Evolutionary conservation across 345 rosid genomes (phyloP).

Genomic region (Viola odorata): DNA sequence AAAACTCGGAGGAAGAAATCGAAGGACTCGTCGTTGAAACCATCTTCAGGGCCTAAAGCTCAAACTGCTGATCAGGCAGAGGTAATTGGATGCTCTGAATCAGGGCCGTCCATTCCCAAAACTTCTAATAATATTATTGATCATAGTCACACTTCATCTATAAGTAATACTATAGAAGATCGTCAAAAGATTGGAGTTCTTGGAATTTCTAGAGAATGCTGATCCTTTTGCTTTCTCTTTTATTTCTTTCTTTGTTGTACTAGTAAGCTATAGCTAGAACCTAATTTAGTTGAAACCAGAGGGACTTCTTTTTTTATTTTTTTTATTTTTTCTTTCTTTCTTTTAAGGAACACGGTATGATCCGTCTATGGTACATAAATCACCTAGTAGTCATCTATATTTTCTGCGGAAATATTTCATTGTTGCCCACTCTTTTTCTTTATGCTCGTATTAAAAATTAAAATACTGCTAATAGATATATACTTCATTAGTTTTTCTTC

Average conservation of each 20-base stretch:
- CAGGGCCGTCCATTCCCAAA: neutral
- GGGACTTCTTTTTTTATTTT: neutral
- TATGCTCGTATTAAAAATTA: too few relatives aligned
- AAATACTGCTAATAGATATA: too few relatives aligned
- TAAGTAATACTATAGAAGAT: conserved; percentile 18
- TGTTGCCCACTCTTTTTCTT: neutral
- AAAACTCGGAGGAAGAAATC: conserved; percentile 38
- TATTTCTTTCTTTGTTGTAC: neutral
- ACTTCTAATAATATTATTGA: neutral
- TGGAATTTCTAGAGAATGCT: conserved; percentile 16
- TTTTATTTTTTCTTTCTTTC: neutral
- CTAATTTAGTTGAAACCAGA: conserved; percentile 13
- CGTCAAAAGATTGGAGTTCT: conserved; percentile 9
- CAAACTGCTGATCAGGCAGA: neutral
- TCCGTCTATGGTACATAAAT: conserved; percentile 2
- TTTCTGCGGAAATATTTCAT: conserved; percentile 5
- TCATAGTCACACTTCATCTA: conserved; percentile 4
- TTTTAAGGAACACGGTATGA: neutral
- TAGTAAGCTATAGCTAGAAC: conserved; percentile 22
- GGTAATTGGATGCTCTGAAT: neutral
- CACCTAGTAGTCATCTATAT: neutral
- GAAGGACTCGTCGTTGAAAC: conserved; percentile 35
- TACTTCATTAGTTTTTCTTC: neutral
- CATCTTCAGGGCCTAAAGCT: conserved; percentile 27
- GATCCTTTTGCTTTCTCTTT: neutral